phyloP scores from a whole-genome alignment of 177 flowering plant species.

The Telopea speciosissima region DNA sequence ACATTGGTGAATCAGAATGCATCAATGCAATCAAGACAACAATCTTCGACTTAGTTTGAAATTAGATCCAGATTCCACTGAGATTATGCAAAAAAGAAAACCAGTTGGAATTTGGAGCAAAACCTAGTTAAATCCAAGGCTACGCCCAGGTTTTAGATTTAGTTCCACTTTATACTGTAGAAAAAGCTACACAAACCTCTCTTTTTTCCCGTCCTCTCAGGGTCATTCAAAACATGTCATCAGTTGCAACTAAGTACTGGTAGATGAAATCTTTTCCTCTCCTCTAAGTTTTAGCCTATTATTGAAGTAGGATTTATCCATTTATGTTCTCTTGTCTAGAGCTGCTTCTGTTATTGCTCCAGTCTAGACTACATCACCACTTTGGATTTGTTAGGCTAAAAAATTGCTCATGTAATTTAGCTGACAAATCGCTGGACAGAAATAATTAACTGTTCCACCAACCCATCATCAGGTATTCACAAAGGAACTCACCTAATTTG shows the following conservation, averaged over 20 bases:
- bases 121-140: too few species aligned
- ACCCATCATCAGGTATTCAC: neutral
- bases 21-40: neutral
- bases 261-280: neutral
- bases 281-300: neutral
- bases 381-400: neutral
- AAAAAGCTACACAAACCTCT: too few species aligned
- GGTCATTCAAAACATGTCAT: too few species aligned
- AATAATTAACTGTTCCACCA: neutral
- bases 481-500: neutral
- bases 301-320: neutral
- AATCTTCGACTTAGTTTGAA: too few species aligned
- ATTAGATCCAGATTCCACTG: too few species aligned
- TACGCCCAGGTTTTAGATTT: too few species aligned
- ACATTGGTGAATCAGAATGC: neutral
- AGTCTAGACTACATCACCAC: neutral
- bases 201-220: too few species aligned
- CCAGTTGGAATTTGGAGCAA: too few species aligned
- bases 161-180: neutral
- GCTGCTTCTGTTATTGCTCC: neutral
- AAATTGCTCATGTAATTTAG: too few species aligned
- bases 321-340: neutral
- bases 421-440: neutral
- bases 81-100: too few species aligned
- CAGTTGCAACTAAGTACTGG: too few species aligned